Percentiles rank a stretch among this genome's conserved stretches.
phyloP scores from a whole-genome alignment of 345 rosid genomes.

The Acer saccharum region DNA sequence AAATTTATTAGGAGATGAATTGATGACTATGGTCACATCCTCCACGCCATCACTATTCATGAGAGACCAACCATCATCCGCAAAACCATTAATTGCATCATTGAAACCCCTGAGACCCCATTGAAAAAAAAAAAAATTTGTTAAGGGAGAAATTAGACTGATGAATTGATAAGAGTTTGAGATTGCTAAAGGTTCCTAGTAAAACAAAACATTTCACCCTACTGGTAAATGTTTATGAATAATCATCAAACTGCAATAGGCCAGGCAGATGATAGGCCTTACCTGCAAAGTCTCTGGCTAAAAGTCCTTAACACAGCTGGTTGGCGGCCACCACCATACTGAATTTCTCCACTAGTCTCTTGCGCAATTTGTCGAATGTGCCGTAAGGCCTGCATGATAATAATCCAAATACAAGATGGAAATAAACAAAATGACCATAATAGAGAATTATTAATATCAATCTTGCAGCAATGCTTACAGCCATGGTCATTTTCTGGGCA shows the following conservation, averaged over 20 bases:
- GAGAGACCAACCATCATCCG: constrained; percentile 94
- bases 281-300: constrained; percentile 95
- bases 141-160: neutral
- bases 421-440: constrained; percentile 6
- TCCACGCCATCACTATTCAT: constrained; percentile 80
- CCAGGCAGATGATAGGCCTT: constrained; percentile 6
- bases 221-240: neutral
- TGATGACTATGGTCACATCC: constrained; percentile 77
- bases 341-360: constrained; percentile 93
- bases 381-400: constrained; percentile 64
- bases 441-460: neutral
- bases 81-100: constrained; percentile 92
- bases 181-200: neutral
- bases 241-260: neutral
- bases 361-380: constrained; percentile 89
- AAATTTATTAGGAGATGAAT: constrained; percentile 75
- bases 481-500: constrained; percentile 92
- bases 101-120: constrained; percentile 80
- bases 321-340: constrained; percentile 90
- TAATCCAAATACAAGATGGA: neutral
- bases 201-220: constrained; percentile 7
- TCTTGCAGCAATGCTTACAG: constrained; percentile 50
- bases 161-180: neutral
- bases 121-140: neutral
- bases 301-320: constrained; percentile 95